Evolutionary conservation across 306 rosid species (phyloP).

Genomic region (Gastrolobium bilobum): DNA sequence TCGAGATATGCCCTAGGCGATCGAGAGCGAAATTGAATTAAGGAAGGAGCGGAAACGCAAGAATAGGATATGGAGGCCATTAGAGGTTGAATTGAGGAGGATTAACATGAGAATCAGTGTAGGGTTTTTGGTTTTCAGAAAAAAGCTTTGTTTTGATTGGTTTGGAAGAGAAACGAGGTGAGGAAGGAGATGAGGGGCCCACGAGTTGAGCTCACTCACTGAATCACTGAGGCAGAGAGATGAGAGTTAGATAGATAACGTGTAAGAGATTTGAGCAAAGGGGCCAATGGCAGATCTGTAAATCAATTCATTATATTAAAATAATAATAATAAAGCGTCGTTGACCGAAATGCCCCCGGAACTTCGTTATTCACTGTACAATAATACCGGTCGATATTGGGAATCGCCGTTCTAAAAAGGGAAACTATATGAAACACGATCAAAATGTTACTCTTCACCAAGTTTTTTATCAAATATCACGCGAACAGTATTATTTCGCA

Average conservation of each 20-base stretch:
- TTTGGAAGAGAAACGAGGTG: slow-evolving; percentile 19
- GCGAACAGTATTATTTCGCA: too few relatives aligned
- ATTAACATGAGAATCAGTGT: slow-evolving; percentile 17
- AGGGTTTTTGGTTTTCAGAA: slow-evolving; percentile 47
- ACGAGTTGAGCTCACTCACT: slow-evolving; percentile 42
- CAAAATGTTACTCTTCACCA: too few relatives aligned
- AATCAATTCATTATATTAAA: slow-evolving; percentile 33
- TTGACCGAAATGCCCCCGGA: slow-evolving; percentile 10
- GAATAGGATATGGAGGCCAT: slow-evolving; percentile 47
- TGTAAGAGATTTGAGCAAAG: slow-evolving; percentile 19
- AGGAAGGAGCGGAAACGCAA: slow-evolving; percentile 27
- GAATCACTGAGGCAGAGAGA: background rate
- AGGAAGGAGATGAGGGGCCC: slow-evolving; percentile 43
- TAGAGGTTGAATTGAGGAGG: slow-evolving; percentile 31
- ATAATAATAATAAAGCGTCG: background rate
- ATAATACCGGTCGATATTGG: background rate
- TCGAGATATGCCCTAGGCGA: background rate
- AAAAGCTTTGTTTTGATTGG: background rate
- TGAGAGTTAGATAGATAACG: slow-evolving; percentile 1
- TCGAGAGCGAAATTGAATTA: slow-evolving; percentile 20
- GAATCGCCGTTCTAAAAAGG: background rate
- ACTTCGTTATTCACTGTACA: background rate
- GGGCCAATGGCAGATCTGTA: slow-evolving; percentile 57
- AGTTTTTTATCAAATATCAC: too few relatives aligned
- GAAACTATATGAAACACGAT: too few relatives aligned